Conservation (phyloP, 176 grass and related monocot genomes). For the Eleusine indica region DNA sequence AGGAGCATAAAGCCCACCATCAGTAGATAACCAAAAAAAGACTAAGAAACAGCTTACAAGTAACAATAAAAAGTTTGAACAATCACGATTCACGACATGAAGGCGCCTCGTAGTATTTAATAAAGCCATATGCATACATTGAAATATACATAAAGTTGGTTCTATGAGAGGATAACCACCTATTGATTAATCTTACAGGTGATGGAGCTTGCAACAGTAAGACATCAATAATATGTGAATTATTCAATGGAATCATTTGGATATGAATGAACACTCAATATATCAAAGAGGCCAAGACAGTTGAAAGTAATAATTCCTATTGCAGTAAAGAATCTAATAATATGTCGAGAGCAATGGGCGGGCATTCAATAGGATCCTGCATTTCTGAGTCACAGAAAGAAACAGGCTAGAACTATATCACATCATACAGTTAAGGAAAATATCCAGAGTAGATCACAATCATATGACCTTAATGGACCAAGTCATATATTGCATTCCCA, state of each 20-base stretch:
- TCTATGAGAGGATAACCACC: not conserved
- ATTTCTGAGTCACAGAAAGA: not conserved
- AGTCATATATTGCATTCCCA: constrained; percentile 4
- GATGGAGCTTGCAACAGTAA: not conserved
- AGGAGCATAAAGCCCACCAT: constrained; percentile 7
- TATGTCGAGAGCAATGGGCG: not conserved
- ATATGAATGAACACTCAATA: not conserved
- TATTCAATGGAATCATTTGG: not conserved
- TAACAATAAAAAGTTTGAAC: not conserved
- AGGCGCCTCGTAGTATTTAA: not conserved
- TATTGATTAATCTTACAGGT: not conserved
- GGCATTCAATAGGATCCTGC: not conserved
- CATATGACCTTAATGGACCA: not conserved
- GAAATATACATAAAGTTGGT: not conserved
- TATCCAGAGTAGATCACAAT: not conserved
- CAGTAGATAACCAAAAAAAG: not conserved
- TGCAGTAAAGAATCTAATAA: constrained; percentile 4
- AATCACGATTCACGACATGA: not conserved
- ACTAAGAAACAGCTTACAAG: not conserved
- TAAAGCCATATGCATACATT: not conserved
- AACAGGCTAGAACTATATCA: not conserved
- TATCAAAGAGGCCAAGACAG: not conserved
- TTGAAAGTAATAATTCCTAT: not conserved
- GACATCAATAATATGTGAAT: not conserved
- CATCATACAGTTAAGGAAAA: not conserved